phyloP scores from a whole-genome alignment of 768 basidiomycete species.

The Heimioporus sp. region DNA sequence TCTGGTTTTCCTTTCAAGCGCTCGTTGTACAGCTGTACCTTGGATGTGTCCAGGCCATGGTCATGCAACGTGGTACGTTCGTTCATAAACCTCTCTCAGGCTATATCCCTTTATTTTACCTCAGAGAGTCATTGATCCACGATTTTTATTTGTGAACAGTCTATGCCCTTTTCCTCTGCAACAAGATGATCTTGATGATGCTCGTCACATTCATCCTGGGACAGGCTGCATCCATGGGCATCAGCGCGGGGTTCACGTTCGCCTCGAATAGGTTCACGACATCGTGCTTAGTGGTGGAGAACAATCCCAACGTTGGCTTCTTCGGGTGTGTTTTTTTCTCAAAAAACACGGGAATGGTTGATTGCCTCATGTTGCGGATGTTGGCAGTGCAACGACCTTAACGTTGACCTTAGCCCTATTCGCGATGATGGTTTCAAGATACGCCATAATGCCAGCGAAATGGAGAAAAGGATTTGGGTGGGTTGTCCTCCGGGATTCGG shows the following conservation, averaged over 20 bases:
- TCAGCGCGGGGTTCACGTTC: constrained; percentile 11
- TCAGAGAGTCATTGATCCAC: background rate
- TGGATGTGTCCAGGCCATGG: constrained; percentile 3
- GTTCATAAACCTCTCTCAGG: background rate
- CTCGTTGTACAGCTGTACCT: constrained; percentile 10
- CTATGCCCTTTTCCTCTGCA: constrained; percentile 15
- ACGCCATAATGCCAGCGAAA: too few relatives aligned
- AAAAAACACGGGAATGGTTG: too few relatives aligned
- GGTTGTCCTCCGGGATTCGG: too few relatives aligned
- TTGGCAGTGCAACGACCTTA: too few relatives aligned
- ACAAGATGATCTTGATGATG: constrained; percentile 3
- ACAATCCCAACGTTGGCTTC: constrained; percentile 13
- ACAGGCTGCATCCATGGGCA: constrained; percentile 16
- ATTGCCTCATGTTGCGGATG: too few relatives aligned
- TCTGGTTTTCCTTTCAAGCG: constrained; percentile 21
- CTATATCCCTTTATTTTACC: too few relatives aligned
- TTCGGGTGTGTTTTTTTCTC: constrained; percentile 11
- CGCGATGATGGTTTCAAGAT: too few relatives aligned
- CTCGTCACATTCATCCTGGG: constrained; percentile 5
- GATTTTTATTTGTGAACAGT: constrained; percentile 5
- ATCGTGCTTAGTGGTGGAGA: constrained; percentile 13
- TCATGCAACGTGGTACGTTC: constrained; percentile 19
- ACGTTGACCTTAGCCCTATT: too few relatives aligned
- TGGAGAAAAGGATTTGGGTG: too few relatives aligned
- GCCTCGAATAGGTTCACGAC: constrained; percentile 1